These are phyloP conservation scores for Aegilops longissima DNA, from an alignment of 176 grass and related monocot genomes.

Conservation along the genomic window DNA sequence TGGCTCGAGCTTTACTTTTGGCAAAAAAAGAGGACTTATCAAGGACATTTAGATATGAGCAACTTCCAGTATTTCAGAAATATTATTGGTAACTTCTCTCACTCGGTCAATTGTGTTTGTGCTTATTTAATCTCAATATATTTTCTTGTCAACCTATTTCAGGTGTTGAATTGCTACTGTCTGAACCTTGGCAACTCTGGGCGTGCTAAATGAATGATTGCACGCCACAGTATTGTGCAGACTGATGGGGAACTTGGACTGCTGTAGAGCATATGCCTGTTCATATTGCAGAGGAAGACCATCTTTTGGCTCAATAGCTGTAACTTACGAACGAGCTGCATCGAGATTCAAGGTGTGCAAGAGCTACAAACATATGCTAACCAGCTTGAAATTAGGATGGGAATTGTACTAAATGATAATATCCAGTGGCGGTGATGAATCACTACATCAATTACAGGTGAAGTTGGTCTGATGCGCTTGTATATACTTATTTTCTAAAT, in stretches of 20 bases:
- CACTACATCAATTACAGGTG: neutral
- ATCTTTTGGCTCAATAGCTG: constrained; percentile 3
- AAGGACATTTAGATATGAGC: neutral
- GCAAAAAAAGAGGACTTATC: neutral
- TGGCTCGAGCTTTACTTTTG: constrained; percentile 6
- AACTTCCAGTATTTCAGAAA: constrained; percentile 9
- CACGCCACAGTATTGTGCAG: neutral
- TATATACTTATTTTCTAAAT: neutral
- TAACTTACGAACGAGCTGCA: neutral
- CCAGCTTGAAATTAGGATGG: neutral
- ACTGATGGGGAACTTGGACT: neutral
- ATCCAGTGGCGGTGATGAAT: neutral
- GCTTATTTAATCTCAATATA: neutral
- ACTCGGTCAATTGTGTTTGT: neutral
- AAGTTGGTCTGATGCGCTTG: neutral
- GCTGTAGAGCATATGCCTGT: neutral
- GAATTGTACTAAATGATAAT: constrained; percentile 5
- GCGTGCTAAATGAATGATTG: neutral
- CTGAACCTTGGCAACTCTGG: neutral
- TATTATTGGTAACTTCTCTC: neutral
- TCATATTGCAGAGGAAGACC: neutral
- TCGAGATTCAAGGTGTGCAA: neutral
- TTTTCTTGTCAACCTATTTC: constrained; percentile 1
- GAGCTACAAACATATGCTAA: neutral
- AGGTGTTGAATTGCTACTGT: constrained; percentile 21